Conservation (phyloP, 176 grass and related monocot species). For the Ampelocalamus luodianensis region DNA sequence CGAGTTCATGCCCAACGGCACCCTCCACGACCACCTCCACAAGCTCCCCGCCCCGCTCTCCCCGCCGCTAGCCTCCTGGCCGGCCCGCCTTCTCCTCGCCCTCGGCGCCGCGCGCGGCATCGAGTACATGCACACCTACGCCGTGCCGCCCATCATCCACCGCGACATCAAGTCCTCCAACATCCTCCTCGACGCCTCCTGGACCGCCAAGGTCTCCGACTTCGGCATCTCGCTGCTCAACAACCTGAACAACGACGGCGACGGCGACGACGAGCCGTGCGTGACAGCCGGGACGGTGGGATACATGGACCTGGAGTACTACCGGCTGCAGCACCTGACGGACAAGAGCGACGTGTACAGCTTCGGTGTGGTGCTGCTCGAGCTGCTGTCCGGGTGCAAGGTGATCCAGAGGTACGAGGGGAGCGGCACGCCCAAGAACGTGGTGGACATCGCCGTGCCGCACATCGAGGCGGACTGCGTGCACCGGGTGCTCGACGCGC, state of each 20-base stretch:
- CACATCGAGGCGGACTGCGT: conserved; percentile 68
- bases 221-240: conserved; percentile 83
- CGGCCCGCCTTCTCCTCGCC: conserved; percentile 67
- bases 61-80: conserved; percentile 60
- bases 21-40: conserved; percentile 88
- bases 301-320: conserved; percentile 99
- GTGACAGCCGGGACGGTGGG: conserved; percentile 79
- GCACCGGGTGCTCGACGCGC: conserved; percentile 71
- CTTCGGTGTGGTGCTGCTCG: conserved; percentile 83
- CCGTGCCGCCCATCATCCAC: conserved; percentile 96
- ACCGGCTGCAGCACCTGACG: conserved; percentile 83
- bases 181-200: conserved; percentile 79
- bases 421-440: conserved; percentile 80
- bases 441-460: conserved; percentile 74
- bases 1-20: conserved; percentile 89
- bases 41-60: conserved; percentile 23
- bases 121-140: conserved; percentile 98
- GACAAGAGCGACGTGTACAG: conserved; percentile 97
- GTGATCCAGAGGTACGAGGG: conserved; percentile 72
- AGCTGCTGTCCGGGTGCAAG: conserved; percentile 77
- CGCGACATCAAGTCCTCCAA: conserved; percentile 98
- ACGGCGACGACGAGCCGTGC: conserved; percentile 33
- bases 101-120: conserved; percentile 88
- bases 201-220: conserved; percentile 84
- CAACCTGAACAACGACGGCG: not conserved